phyloP scores from a whole-genome alignment of 495 filamentous ascomycete genomes.

The Daldinia decipiens region DNA sequence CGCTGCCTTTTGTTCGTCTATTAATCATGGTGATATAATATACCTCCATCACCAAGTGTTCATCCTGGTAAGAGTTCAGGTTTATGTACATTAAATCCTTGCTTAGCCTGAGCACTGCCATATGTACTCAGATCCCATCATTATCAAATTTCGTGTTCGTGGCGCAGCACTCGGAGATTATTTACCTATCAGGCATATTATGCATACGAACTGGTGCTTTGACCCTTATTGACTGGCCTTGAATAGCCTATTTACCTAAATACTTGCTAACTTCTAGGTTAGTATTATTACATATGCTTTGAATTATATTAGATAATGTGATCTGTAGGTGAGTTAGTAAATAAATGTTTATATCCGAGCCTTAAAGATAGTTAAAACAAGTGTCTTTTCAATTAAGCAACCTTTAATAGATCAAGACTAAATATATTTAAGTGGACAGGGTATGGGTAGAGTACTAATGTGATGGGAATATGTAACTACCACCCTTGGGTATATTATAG shows the following conservation, averaged over 20 bases:
- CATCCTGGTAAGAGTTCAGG: background rate
- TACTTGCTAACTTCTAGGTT: background rate
- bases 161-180: conserved; percentile 2
- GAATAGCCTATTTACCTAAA: background rate
- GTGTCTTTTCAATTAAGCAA: too few relatives aligned
- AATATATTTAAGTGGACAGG: too few relatives aligned
- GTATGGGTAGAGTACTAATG: too few relatives aligned
- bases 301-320: background rate
- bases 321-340: too few relatives aligned
- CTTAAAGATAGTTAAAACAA: too few relatives aligned
- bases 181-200: background rate
- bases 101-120: background rate
- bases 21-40: too few relatives aligned
- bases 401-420: too few relatives aligned
- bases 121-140: background rate
- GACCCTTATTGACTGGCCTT: background rate
- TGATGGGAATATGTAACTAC: too few relatives aligned
- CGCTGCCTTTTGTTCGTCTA: too few relatives aligned
- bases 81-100: background rate
- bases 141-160: background rate
- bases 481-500: too few relatives aligned
- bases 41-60: background rate
- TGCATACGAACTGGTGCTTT: background rate
- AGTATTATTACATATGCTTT: too few relatives aligned
- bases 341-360: too few relatives aligned